These are phyloP conservation scores for Spirogloea muscicola DNA, from an alignment of 139 green algal genomes.

Conservation along the genomic window DNA sequence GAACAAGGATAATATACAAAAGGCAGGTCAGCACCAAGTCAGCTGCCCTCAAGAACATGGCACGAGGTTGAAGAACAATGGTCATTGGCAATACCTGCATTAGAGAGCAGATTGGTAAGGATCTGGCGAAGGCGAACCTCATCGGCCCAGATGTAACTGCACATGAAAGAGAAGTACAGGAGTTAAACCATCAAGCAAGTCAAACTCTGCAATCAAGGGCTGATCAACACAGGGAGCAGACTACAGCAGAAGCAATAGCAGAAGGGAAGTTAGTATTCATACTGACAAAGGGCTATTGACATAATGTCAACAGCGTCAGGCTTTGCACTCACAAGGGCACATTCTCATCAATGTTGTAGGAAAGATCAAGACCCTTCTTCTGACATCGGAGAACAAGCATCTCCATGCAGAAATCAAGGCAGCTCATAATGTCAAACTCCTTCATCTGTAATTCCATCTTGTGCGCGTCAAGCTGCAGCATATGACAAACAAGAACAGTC, in stretches of 20 bases:
- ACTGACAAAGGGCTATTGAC: too few relatives aligned
- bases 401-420: constrained; percentile 45
- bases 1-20: too few relatives aligned
- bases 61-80: too few relatives aligned
- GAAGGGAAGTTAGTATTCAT: too few relatives aligned
- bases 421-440: constrained; percentile 30
- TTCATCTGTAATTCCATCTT: constrained; percentile 27
- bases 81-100: constrained; percentile 16
- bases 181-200: too few relatives aligned
- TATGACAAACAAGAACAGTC: background rate
- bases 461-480: constrained; percentile 11
- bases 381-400: constrained; percentile 41
- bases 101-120: constrained; percentile 24
- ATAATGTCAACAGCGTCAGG: too few relatives aligned
- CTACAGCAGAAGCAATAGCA: too few relatives aligned
- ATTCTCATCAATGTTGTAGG: constrained; percentile 28
- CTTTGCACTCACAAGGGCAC: constrained; percentile 17
- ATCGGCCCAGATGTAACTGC: constrained; percentile 30
- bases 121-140: constrained; percentile 20
- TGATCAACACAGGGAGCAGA: too few relatives aligned
- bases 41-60: too few relatives aligned
- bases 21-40: too few relatives aligned
- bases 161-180: background rate
- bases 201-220: too few relatives aligned
- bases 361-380: constrained; percentile 37